phyloP scores from a whole-genome alignment of 805 yeast genomes.

The Ogataea kodamae region DNA sequence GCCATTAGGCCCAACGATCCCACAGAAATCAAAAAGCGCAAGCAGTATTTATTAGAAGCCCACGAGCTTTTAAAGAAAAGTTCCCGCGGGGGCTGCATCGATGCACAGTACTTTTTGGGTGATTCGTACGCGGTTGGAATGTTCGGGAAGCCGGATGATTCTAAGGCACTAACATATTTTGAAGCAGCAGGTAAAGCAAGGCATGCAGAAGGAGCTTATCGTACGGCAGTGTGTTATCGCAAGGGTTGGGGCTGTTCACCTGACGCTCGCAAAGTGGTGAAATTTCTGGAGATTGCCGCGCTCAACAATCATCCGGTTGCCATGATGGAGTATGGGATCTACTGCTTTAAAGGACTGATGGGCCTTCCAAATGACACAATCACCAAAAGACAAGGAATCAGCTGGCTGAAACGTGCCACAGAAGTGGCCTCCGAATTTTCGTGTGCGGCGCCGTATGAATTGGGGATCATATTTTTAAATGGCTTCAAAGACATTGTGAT shows the following conservation, averaged over 20 bases:
- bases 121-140: slow-evolving; percentile 87
- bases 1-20: slow-evolving; percentile 12
- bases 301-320: slow-evolving; percentile 94
- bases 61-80: slow-evolving; percentile 47
- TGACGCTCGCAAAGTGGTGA: slow-evolving; percentile 82
- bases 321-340: slow-evolving; percentile 87
- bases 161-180: slow-evolving; percentile 72
- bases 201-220: slow-evolving; percentile 85
- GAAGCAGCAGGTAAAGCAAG: slow-evolving; percentile 92
- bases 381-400: slow-evolving; percentile 81
- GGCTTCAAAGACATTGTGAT: slow-evolving; percentile 88
- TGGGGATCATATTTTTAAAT: slow-evolving; percentile 75
- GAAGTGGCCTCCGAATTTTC: slow-evolving; percentile 79
- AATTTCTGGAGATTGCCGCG: slow-evolving; percentile 82
- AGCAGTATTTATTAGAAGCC: slow-evolving; percentile 74
- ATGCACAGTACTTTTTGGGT: slow-evolving; percentile 90
- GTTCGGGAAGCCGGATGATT: slow-evolving; percentile 72
- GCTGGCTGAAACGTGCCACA: slow-evolving; percentile 88
- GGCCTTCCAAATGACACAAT: slow-evolving; percentile 67
- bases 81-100: slow-evolving; percentile 76
- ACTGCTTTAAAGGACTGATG: slow-evolving; percentile 80
- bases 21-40: slow-evolving; percentile 38
- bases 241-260: slow-evolving; percentile 91
- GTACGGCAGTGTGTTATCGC: slow-evolving; percentile 88
- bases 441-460: slow-evolving; percentile 91